These are phyloP conservation scores for Phytophthora rubi DNA, from an alignment of 352 stramenopile genomes.

Conservation along the genomic window DNA sequence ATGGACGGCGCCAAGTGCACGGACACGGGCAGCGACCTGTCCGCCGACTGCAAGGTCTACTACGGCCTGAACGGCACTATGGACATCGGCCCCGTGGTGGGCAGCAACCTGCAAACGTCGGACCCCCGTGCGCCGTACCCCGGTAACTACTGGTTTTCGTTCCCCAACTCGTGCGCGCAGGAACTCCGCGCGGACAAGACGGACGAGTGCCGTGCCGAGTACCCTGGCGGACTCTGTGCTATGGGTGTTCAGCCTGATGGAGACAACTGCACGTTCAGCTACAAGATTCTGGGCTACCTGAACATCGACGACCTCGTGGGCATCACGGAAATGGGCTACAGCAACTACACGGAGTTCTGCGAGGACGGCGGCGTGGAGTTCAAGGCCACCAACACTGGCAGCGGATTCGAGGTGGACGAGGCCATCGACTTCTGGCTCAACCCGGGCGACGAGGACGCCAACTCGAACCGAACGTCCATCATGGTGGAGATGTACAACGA, in stretches of 20 bases:
- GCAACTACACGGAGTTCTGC: slow-evolving; percentile 69
- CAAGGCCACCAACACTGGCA: slow-evolving; percentile 43
- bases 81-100: slow-evolving; percentile 58
- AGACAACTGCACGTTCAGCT: slow-evolving; percentile 68
- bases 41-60: slow-evolving; percentile 57
- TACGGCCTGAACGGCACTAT: slow-evolving; percentile 44
- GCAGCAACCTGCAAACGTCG: slow-evolving; percentile 49
- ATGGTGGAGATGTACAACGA: slow-evolving; percentile 67
- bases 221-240: slow-evolving; percentile 52
- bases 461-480: slow-evolving; percentile 43
- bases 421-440: slow-evolving; percentile 71
- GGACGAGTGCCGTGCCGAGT: slow-evolving; percentile 40
- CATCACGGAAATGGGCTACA: slow-evolving; percentile 67
- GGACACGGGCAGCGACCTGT: slow-evolving; percentile 42
- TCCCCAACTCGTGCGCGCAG: slow-evolving; percentile 66
- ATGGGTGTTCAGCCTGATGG: slow-evolving; percentile 54
- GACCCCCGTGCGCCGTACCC: slow-evolving; percentile 70
- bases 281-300: slow-evolving; percentile 67
- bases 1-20: slow-evolving; percentile 72
- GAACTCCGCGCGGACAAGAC: slow-evolving; percentile 55
- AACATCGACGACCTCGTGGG: slow-evolving; percentile 68
- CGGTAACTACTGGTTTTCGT: slow-evolving; percentile 85
- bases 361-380: slow-evolving; percentile 62
- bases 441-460: slow-evolving; percentile 47
- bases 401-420: slow-evolving; percentile 41